phyloP scores from a whole-genome alignment of 2,329 filamentous ascomycete genomes.

The Cadophora sp. region DNA sequence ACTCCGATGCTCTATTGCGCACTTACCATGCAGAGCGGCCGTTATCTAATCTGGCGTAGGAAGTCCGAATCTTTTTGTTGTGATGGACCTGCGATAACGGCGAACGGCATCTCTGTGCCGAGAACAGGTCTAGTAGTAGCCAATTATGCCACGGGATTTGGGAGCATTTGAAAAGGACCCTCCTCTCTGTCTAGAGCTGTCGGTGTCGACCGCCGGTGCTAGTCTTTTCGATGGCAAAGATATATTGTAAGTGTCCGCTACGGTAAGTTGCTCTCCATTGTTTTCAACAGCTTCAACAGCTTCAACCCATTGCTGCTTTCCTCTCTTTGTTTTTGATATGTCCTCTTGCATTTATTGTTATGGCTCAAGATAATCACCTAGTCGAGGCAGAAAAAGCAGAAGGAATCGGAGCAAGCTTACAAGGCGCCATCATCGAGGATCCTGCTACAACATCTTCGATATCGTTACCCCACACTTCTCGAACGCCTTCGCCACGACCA shows the following conservation, averaged over 20 bases:
- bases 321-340: not conserved
- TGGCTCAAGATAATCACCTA: slow-evolving; percentile 34
- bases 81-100: slow-evolving; percentile 20
- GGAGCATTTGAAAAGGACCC: not conserved
- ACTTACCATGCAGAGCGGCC: not conserved
- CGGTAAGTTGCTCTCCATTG: slow-evolving; percentile 23
- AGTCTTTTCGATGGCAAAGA: slow-evolving; percentile 17
- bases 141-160: slow-evolving; percentile 24
- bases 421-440: slow-evolving; percentile 29
- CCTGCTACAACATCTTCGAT: slow-evolving; percentile 17
- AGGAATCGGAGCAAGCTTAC: slow-evolving; percentile 30
- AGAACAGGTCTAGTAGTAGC: slow-evolving; percentile 14
- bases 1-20: not conserved
- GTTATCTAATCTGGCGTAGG: slow-evolving; percentile 22
- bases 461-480: slow-evolving; percentile 9
- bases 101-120: slow-evolving; percentile 22
- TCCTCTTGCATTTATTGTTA: slow-evolving; percentile 26
- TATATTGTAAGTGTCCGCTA: slow-evolving; percentile 16
- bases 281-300: not conserved
- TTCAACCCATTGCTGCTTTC: not conserved
- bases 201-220: slow-evolving; percentile 26
- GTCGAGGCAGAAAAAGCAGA: slow-evolving; percentile 35
- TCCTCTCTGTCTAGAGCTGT: slow-evolving; percentile 19
- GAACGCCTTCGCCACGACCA: slow-evolving; percentile 20
- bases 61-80: slow-evolving; percentile 17